Evolutionary conservation across 768 basidiomycete species (phyloP), one percentile per base, ranked within the genome.

Genomic region (Leccinum aurantiacum): DNA sequence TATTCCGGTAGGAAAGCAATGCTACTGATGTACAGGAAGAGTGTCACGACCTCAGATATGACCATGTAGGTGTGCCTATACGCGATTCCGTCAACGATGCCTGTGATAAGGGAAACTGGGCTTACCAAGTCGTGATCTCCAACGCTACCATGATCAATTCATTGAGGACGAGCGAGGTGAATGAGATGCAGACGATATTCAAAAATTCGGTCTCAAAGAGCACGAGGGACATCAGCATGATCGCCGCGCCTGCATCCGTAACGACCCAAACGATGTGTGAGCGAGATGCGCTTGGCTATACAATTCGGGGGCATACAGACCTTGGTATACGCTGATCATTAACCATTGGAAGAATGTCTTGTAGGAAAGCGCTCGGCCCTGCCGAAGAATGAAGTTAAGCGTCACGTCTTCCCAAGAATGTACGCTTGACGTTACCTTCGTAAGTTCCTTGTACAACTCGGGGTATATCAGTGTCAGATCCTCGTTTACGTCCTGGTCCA

Each of bases 321-420:
- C 96, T 84, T 99, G 97, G 75, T 98, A 99, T 52, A 98, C 79
- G 69, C 94, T 96, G 71, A 98, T 94, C 87, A 95, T 93, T 62
- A 95, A 76, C 97, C 97, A 99, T 62, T 89, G 84, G 79, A 98
- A 98, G 79, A 99, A 99, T 0, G 97, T 99, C 80, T 97, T 98
- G 79, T 91, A 95, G 14, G 94, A 96, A 54, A 98, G 74, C 3
- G 92, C 88, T 57, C 97, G 92, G 4, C 96, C 96, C 93, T 96
- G 68, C 14, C 15, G n/a, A 50, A 58, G 29, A 11, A 58, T 24
- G 29, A 31, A 17, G 3, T 5, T 48, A 3, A 60, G 47, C 1
- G 19, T 37, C 52, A 17, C n/a, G 9, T 13, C 35, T 10, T 37
- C 8, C 61, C 60, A 44, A 9, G 33, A 60, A 31, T 33, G 44